These are phyloP conservation scores for Aphanomyces stellatus DNA, from an alignment of 352 stramenopile genomes.

Conservation along the genomic window DNA sequence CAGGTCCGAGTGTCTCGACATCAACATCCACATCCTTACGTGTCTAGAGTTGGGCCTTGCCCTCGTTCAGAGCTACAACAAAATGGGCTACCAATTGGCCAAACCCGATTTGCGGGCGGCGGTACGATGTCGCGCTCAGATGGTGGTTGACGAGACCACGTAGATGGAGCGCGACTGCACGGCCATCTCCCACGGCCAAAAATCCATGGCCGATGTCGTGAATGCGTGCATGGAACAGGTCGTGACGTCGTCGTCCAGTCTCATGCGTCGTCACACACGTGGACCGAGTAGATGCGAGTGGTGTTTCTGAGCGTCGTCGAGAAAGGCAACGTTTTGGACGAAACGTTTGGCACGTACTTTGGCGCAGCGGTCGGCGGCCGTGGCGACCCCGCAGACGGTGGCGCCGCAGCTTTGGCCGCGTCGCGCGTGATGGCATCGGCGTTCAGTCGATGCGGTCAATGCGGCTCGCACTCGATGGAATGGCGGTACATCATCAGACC, in stretches of 20 bases:
- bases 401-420: neutral
- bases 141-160: neutral
- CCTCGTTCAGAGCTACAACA: constrained; percentile 87
- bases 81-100: constrained; percentile 94
- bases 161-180: constrained; percentile 92
- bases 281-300: constrained; percentile 44
- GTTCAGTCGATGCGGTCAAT: constrained; percentile 21
- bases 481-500: constrained; percentile 12
- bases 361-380: constrained; percentile 42
- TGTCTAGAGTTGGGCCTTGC: constrained; percentile 48
- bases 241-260: constrained; percentile 19
- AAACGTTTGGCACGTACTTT: constrained; percentile 90
- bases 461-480: constrained; percentile 18
- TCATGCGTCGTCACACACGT: neutral
- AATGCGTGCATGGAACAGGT: constrained; percentile 83
- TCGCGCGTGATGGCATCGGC: neutral
- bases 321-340: constrained; percentile 81
- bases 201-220: constrained; percentile 67
- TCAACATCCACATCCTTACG: neutral
- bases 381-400: constrained; percentile 27
- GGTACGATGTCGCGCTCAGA: constrained; percentile 26
- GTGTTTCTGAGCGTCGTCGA: constrained; percentile 65
- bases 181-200: constrained; percentile 67
- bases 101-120: constrained; percentile 90
- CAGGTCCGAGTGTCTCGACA: constrained; percentile 50